phyloP scores from a whole-genome alignment of 2,329 filamentous ascomycete genomes.

The Periconia sp. region DNA sequence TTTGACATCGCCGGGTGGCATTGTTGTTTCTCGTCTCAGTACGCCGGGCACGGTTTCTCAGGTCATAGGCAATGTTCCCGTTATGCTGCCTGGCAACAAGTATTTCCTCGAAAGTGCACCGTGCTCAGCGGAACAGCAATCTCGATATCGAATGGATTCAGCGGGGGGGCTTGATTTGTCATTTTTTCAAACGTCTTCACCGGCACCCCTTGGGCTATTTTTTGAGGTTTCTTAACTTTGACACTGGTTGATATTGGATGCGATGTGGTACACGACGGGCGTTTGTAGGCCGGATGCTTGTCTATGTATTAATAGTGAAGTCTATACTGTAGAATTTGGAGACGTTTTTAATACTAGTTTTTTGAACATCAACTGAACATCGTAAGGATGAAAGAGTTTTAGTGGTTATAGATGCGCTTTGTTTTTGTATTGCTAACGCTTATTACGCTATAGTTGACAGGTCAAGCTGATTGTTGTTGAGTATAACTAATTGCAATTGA shows the following conservation, averaged over 20 bases:
- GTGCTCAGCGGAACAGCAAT: conserved; percentile 25
- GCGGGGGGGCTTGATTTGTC: conserved; percentile 23
- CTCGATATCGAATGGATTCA: conserved; percentile 28
- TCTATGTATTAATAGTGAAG: not conserved
- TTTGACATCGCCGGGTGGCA: conserved; percentile 34
- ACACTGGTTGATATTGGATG: not conserved
- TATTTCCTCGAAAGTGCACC: conserved; percentile 23
- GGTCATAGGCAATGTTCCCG: conserved; percentile 16
- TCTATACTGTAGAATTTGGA: not conserved
- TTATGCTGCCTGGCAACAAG: conserved; percentile 17
- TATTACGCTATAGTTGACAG: no score
- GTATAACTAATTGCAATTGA: no score
- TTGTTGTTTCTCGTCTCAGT: conserved; percentile 30
- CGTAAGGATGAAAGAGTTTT: no score
- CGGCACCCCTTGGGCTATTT: conserved; percentile 24
- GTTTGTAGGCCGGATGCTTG: not conserved
- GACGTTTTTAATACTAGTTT: not conserved
- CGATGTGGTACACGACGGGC: not conserved
- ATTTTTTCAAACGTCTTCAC: conserved; percentile 30
- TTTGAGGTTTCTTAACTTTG: conserved; percentile 9
- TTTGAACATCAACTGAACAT: not conserved
- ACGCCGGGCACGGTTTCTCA: conserved; percentile 7
- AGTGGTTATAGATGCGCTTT: no score
- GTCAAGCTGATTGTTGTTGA: no score
- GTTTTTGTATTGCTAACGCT: no score